These are phyloP conservation scores for Hortaea werneckii DNA, from an alignment of 2,329 filamentous ascomycete genomes.

Conservation along the genomic window DNA sequence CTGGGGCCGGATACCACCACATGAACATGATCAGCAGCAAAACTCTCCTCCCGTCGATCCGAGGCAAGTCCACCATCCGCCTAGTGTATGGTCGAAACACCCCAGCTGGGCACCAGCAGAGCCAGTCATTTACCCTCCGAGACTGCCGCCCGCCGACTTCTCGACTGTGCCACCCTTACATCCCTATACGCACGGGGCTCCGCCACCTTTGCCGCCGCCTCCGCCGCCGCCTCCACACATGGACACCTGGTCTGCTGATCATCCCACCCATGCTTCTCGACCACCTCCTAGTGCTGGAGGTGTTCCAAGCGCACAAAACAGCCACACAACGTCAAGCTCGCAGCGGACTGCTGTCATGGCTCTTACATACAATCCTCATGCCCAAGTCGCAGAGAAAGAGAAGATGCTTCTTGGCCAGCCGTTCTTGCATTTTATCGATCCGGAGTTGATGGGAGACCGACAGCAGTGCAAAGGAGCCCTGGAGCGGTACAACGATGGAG, in stretches of 20 bases:
- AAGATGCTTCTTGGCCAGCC: conserved; percentile 75
- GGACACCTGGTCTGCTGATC: conserved; percentile 5
- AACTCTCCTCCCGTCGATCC: not conserved
- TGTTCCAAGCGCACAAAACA: conserved; percentile 13
- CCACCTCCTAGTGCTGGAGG: conserved; percentile 1
- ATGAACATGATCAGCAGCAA: conserved; percentile 2
- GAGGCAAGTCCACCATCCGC: not conserved
- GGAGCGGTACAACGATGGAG: conserved; percentile 71
- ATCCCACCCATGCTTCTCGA: conserved; percentile 1
- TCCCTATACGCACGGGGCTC: conserved; percentile 1
- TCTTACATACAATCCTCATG: conserved; percentile 16
- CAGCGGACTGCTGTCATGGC: conserved; percentile 35
- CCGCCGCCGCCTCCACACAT: conserved; percentile 8
- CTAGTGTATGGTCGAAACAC: not conserved
- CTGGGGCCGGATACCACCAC: conserved; percentile 9
- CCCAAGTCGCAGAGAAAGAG: conserved; percentile 56
- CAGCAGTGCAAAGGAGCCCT: conserved; percentile 72
- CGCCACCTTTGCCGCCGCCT: not conserved
- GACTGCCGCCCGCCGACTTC: conserved; percentile 9
- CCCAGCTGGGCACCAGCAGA: conserved; percentile 3
- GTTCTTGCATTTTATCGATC: conserved; percentile 66
- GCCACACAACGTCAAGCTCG: conserved; percentile 30
- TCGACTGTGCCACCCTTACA: conserved; percentile 7
- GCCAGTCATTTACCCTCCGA: not conserved
- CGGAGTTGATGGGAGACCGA: conserved; percentile 71